Evolutionary conservation across 768 basidiomycete genomes (phyloP).

Genomic region (Lentinula aciculospora): DNA sequence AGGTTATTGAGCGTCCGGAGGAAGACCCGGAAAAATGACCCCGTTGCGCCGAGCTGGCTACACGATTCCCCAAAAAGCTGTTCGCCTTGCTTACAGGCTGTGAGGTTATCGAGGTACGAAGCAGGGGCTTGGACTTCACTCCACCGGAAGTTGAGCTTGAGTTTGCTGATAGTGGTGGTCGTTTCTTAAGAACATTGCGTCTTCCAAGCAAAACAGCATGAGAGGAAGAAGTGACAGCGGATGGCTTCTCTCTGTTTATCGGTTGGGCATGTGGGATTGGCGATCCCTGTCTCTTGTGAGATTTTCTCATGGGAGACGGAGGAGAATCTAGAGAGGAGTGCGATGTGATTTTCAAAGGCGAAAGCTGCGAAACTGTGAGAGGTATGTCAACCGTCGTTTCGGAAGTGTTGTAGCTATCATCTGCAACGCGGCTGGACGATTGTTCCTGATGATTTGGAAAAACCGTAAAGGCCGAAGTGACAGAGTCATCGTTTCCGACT

Average conservation of each 20-base stretch:
- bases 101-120: neutral
- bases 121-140: neutral
- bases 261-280: slow-evolving; percentile 16
- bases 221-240: slow-evolving; percentile 3
- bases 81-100: neutral
- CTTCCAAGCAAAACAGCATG: slow-evolving; percentile 5
- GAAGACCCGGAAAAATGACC: neutral
- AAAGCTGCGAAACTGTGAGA: slow-evolving; percentile 47
- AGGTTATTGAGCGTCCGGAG: neutral
- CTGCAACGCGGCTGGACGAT: slow-evolving; percentile 16
- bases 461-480: neutral
- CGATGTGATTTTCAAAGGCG: slow-evolving; percentile 26
- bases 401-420: slow-evolving; percentile 2
- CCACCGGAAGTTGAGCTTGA: neutral
- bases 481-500: neutral
- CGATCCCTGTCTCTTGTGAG: slow-evolving; percentile 43
- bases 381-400: slow-evolving; percentile 7
- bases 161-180: neutral
- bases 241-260: slow-evolving; percentile 26
- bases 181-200: neutral
- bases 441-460: slow-evolving; percentile 14
- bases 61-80: neutral
- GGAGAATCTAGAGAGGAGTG: slow-evolving; percentile 7
- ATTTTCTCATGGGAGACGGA: slow-evolving; percentile 34
- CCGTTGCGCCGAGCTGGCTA: neutral